Conservation (phyloP, 345 rosid genomes). For the Salix suchowensis region DNA sequence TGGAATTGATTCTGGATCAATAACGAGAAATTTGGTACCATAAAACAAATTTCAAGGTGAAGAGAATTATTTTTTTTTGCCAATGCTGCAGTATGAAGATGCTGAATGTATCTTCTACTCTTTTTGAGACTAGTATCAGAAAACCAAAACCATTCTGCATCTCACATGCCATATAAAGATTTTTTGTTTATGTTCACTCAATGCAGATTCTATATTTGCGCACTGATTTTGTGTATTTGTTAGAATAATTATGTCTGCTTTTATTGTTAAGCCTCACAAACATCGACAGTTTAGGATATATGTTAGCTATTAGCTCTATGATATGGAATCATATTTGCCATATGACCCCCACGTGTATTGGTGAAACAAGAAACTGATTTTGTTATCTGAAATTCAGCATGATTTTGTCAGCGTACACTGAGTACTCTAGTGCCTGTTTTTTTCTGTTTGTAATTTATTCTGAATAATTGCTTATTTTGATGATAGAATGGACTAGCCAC, state of each 20-base stretch:
- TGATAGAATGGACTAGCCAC: constrained; percentile 32
- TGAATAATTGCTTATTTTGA: background rate
- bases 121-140: too few relatives aligned
- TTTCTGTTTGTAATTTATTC: background rate
- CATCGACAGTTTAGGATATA: background rate
- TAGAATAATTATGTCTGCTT: background rate
- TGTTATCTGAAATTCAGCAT: background rate
- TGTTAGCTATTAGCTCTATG: background rate
- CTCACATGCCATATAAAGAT: background rate
- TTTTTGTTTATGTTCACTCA: background rate
- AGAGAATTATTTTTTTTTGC: too few relatives aligned
- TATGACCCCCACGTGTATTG: background rate
- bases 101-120: too few relatives aligned
- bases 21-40: too few relatives aligned
- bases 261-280: background rate
- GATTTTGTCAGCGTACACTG: background rate
- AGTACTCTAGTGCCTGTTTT: background rate
- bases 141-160: background rate
- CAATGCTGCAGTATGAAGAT: too few relatives aligned
- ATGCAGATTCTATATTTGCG: background rate
- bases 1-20: too few relatives aligned
- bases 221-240: background rate
- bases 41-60: too few relatives aligned
- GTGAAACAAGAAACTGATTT: background rate
- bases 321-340: background rate